Base-by-base conservation (phyloP, 306 rosid species). In the Trifolium fragiferum region DNA sequence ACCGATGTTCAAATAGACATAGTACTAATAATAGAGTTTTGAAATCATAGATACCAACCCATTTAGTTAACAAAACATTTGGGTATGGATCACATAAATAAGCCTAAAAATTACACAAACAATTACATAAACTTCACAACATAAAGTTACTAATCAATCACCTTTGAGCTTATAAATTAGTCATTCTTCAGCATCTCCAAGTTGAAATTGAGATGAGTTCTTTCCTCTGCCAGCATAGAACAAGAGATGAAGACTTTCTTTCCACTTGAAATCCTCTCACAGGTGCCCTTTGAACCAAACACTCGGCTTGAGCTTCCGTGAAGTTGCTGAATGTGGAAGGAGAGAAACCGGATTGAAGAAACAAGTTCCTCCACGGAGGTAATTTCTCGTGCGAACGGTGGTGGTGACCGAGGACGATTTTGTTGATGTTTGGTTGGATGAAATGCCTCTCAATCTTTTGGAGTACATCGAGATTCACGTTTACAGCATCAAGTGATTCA, bases 291-390 rank as follows among this genome's bases (percentile, higher is more conserved):
- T 93, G 97, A 58, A 91, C 90, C 79, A 91, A 62, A 74, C 93
- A 93, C 81, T 93, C 98, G 0, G 97, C 97, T 83, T 90, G 98
- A 30, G 96, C 90, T 78, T 91, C 96, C 0, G 97, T 88, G 77
- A 91, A 85, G 81, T 91, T 93, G 44, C 97, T 93, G 79, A 91
- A 93, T 62, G 87, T 66, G 87, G 73, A 78, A 18, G 97, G 92
- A 15, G 91, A 82, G 79, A 91, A 89, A 7, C 98, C 98, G n/a
- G 89, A 79, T 54, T 88, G 86, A 73, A 89, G 76, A 74, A 93
- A 77, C 54, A 83, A 62, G 50, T 74, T 76, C 83, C 84, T 88
- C 97, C 93, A 89, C 0, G 93, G 83, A n/a, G 85, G 86, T 16
- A 80, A 35, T 59, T 86, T 85, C 32, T 85, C 94, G 3, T 72